Conservation (phyloP, 306 rosid species). For the Datisca glomerata region DNA sequence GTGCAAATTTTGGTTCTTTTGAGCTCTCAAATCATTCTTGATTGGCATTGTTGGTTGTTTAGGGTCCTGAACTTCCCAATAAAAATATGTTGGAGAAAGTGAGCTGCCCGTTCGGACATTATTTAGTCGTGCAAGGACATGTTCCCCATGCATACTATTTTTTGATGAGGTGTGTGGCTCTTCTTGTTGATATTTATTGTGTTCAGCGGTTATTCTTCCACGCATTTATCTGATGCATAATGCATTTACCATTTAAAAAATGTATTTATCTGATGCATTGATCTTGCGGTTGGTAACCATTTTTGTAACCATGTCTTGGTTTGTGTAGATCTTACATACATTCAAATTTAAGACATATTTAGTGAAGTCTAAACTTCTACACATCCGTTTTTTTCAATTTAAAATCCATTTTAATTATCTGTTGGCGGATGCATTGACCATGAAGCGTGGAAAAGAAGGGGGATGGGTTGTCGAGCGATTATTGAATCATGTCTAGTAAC, state of each 20-base stretch:
- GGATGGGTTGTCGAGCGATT: conserved; percentile 68
- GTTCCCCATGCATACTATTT: conserved; percentile 71
- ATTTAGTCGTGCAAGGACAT: conserved; percentile 73
- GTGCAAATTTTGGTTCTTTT: not conserved
- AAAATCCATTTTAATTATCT: not conserved
- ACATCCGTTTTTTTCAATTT: too few relatives aligned
- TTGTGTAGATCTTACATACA: not conserved
- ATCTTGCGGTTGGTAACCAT: not conserved
- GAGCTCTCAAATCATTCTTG: not conserved
- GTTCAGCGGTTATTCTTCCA: too few relatives aligned
- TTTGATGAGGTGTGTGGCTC: conserved; percentile 70
- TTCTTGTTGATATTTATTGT: not conserved
- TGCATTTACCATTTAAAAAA: too few relatives aligned
- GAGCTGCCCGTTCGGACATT: conserved; percentile 53
- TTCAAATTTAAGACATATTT: too few relatives aligned
- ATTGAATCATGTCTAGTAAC: conserved; percentile 48
- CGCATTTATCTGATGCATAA: too few relatives aligned
- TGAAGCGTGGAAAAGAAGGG: conserved; percentile 72
- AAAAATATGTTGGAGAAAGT: conserved; percentile 93
- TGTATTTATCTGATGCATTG: too few relatives aligned
- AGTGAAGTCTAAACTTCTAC: too few relatives aligned
- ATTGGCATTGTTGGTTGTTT: conserved; percentile 7
- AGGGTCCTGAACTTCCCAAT: conserved; percentile 85
- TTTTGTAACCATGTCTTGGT: not conserved
- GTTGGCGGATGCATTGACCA: conserved; percentile 84